Percentiles rank a stretch among this genome's conserved stretches.
These are phyloP conservation scores for Kluyveromyces sp. DNA, from an alignment of 1,139 yeast genomes.

Conservation along the genomic window DNA sequence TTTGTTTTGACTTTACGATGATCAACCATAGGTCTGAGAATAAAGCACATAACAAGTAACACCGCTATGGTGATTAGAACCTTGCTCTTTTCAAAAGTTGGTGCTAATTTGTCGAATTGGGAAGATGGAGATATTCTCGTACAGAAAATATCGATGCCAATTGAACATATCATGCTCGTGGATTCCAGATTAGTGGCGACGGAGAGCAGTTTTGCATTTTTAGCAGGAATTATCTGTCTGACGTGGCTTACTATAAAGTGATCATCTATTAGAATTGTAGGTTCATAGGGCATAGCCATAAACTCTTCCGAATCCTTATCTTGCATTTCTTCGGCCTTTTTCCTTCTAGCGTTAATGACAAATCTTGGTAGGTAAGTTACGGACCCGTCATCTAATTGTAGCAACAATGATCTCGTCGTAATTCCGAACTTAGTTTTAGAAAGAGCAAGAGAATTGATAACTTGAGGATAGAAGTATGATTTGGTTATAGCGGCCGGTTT, in stretches of 20 bases:
- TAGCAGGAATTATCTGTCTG: slow-evolving; percentile 24
- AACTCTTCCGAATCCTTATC: slow-evolving; percentile 54
- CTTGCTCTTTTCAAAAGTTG: slow-evolving; percentile 59
- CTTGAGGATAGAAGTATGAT: slow-evolving; percentile 56
- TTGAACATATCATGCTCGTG: slow-evolving; percentile 62
- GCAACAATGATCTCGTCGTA: slow-evolving; percentile 59
- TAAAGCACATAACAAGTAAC: slow-evolving; percentile 39
- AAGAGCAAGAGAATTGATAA: slow-evolving; percentile 43
- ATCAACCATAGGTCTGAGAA: slow-evolving; percentile 53
- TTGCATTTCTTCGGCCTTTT: slow-evolving; percentile 46
- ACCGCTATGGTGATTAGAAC: slow-evolving; percentile 53
- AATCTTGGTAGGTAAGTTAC: slow-evolving; percentile 63
- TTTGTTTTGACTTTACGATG: slow-evolving; percentile 37
- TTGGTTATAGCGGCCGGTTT: slow-evolving; percentile 43
- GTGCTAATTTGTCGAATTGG: slow-evolving; percentile 70
- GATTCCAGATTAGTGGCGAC: slow-evolving; percentile 73
- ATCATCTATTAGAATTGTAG: slow-evolving; percentile 48
- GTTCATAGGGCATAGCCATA: slow-evolving; percentile 57
- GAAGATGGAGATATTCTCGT: slow-evolving; percentile 73
- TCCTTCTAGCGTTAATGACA: slow-evolving; percentile 54
- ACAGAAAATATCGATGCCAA: slow-evolving; percentile 68
- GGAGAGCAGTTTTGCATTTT: slow-evolving; percentile 35
- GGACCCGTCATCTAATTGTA: slow-evolving; percentile 53
- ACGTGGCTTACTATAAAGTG: slow-evolving; percentile 36
- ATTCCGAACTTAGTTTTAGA: slow-evolving; percentile 69